phyloP scores from a whole-genome alignment of 208 protist species.

The Acanthamoeba triangularis region DNA sequence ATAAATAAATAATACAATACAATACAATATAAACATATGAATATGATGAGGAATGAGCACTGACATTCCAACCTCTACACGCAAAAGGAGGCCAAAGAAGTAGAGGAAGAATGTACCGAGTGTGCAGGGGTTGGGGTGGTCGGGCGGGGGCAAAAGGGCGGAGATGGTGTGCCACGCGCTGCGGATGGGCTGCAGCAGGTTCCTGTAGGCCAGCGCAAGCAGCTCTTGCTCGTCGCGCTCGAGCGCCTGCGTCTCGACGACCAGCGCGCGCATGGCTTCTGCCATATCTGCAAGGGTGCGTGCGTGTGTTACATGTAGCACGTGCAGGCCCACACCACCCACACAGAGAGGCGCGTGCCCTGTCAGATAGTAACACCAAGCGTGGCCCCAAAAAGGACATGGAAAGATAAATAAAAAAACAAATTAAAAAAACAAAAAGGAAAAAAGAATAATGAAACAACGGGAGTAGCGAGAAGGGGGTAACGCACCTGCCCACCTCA shows the following conservation, averaged over 20 bases:
- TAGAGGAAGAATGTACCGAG: background rate
- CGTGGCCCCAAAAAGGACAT: no score
- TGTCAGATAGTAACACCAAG: background rate
- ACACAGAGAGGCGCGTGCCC: background rate
- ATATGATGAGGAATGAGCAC: background rate
- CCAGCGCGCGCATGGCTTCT: background rate
- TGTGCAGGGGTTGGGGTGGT: background rate
- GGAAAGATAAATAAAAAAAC: background rate
- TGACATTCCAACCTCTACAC: background rate
- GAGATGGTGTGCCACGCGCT: background rate
- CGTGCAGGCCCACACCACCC: background rate
- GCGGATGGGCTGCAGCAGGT: background rate
- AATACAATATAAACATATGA: background rate
- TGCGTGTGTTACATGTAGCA: background rate
- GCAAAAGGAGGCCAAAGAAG: no score
- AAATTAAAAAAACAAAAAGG: background rate
- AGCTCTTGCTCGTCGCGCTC: background rate
- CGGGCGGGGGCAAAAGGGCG: background rate
- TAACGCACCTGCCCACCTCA: background rate
- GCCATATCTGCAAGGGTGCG: slow-evolving; percentile 33
- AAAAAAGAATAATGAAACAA: background rate
- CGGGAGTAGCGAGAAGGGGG: background rate
- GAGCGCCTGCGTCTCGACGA: background rate
- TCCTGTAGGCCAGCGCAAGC: background rate
- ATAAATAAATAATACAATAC: no score